Conservation (phyloP, 495 filamentous ascomycete species). For the Mycothermus thermophilus region DNA sequence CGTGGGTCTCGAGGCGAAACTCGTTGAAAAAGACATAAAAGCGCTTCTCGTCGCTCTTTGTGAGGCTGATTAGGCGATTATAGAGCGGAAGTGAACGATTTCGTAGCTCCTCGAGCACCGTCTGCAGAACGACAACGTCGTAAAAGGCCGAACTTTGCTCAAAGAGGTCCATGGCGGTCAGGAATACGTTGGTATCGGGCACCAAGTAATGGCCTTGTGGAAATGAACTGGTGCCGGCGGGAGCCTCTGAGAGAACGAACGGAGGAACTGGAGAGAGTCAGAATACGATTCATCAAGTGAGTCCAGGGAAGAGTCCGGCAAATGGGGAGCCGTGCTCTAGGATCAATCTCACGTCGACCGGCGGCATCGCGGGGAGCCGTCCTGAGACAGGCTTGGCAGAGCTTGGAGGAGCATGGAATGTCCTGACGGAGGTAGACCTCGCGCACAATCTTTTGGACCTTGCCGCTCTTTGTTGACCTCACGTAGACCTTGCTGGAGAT, state of each 20-base stretch:
- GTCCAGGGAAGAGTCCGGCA: too few species aligned
- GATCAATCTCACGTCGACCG: conserved; percentile 52
- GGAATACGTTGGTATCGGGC: conserved; percentile 90
- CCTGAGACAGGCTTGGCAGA: conserved; percentile 61
- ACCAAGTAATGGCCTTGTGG: conserved; percentile 87
- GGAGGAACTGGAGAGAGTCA: conserved; percentile 43
- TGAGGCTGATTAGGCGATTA: conserved; percentile 77
- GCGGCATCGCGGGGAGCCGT: conserved; percentile 63
- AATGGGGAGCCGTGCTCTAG: too few species aligned
- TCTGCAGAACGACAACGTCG: conserved; percentile 90
- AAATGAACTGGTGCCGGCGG: conserved; percentile 66
- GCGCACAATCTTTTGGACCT: conserved; percentile 95
- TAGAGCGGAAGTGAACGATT: conserved; percentile 91
- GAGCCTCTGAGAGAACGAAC: conserved; percentile 76
- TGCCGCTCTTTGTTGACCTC: conserved; percentile 81
- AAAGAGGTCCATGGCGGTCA: conserved; percentile 92
- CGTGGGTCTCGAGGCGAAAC: conserved; percentile 82
- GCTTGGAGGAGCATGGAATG: conserved; percentile 89
- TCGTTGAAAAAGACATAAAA: conserved; percentile 99
- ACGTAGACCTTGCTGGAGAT: conserved; percentile 89
- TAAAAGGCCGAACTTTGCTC: conserved; percentile 85
- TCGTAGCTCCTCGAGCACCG: conserved; percentile 86
- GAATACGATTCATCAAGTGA: too few species aligned
- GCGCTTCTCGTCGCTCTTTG: conserved; percentile 86
- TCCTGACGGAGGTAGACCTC: conserved; percentile 93